Evolutionary conservation across 148 eudicot genomes (phyloP), one percentile per base, ranked within the genome.

Genomic region (Dysphania ambrosioides): DNA sequence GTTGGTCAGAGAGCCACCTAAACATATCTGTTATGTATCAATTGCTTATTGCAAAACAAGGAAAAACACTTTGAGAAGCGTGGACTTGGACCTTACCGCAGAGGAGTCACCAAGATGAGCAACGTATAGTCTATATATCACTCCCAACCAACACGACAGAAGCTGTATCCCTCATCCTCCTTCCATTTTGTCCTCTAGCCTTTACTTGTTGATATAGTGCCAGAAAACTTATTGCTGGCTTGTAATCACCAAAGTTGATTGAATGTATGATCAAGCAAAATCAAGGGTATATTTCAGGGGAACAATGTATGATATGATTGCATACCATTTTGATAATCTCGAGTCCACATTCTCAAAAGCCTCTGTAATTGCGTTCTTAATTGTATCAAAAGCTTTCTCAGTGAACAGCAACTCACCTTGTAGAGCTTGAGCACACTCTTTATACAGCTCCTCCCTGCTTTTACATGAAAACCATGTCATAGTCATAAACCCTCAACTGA

Each of bases 61-160:
- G 29, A 3, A 1, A 34, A 35, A 47, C 65, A 66, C 31, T 44
- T 72, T 30, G 12, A 42, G 58, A 55, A 34, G 6, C 21, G 47
- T 5, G 69, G 71, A 66, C 34, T 23, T 66, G 24, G 49, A 4
- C 38, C 80, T 65, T 92, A 95, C 99, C 92, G 87, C 80, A 66
- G 83, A 85, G 27, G 99, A 95, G 83, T 95, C 99, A 57, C 99
- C 99, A 86, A 92, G 84, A 77, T 95, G 99, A 32, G 99, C 89
- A 75, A 92, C 79, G 78, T 88, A 77, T 29, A 92, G 79, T 75
- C 68, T 78, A 72, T 75, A 65, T 78, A 72, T 92, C 91, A 24
- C 83, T 87, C 69, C 87, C 75, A 62, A 90, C 58, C 56, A 95
- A 83, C 80, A 89, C 68, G 59, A 83, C 88, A 15, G 99, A 92